Base-by-base conservation (phyloP, 306 rosid genomes). In the Cajanus cajan region DNA sequence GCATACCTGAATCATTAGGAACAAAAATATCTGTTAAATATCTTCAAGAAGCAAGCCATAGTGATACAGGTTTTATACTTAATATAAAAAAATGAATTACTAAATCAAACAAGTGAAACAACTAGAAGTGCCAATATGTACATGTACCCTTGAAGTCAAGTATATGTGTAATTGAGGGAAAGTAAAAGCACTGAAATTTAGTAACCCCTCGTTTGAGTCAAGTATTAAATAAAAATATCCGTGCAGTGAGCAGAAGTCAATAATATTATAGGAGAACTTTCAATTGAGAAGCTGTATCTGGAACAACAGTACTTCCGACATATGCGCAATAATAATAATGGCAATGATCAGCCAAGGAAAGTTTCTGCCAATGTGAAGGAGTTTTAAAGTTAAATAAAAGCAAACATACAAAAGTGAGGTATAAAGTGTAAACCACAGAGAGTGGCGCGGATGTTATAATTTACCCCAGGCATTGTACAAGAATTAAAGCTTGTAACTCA, bases 1-100 rank as follows among this genome's bases (percentile, higher is more conserved):
- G 98, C 92, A 85, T 94, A 94, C 90, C 98, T 94, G 88, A 78
- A 79, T 80, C 55, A 84, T 80, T 37, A 44, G 63, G 50, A 73
- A 47, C 77, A 73, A 58, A 57, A 80, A 34, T 11, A 74, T 65
- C 71, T 67, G 44, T 57, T 59, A 77, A 52, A 66, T 65, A 59
- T 61, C 44, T 61, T 79, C 66, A 67, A 76, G 37, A 72, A 74
- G 66, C 63, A 71, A 40, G 63, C 52, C 58, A 78, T 70, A 25
- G 7, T 16, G 19, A 55, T 34, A 70, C 7, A 21, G 41, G 55
- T 73, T 77, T 77, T 73, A 68, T 59, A 24, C 25, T 73, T 67
- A 48, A 77, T 45, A 77, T 57, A 70, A 41, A 78, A 41, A 67
- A 73, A 62, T 85, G 79, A 80, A 70, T 45, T 48, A 43, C 25